Conservation (phyloP, 148 eudicot genomes). For the Vaccinium corymbosum region DNA sequence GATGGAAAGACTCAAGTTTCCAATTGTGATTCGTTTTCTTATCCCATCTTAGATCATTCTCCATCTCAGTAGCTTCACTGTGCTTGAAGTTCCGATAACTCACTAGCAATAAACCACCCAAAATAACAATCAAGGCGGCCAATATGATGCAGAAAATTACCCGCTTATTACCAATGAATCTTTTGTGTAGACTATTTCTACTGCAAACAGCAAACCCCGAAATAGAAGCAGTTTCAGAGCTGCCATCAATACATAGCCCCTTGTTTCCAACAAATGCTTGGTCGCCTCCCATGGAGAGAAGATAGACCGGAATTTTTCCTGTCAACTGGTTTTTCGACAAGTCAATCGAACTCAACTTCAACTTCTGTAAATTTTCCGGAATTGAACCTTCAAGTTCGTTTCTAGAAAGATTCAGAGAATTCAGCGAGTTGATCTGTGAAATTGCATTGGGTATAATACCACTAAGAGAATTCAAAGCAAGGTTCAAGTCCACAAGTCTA, state of each 20-base stretch:
- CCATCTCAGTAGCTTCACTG: slow-evolving; percentile 8
- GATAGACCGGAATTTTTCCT: slow-evolving; percentile 53
- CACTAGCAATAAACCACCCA: slow-evolving; percentile 45
- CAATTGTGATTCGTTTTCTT: slow-evolving; percentile 43
- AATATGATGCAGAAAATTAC: slow-evolving; percentile 42
- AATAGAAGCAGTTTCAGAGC: slow-evolving; percentile 13
- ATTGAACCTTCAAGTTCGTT: slow-evolving; percentile 60
- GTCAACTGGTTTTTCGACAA: slow-evolving; percentile 69
- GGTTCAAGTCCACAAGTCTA: slow-evolving; percentile 66
- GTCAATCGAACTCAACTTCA: slow-evolving; percentile 73
- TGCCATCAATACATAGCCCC: slow-evolving; percentile 51
- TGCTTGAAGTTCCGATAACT: slow-evolving; percentile 55
- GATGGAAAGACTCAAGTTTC: slow-evolving; percentile 74
- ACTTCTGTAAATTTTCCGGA: slow-evolving; percentile 49
- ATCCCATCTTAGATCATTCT: slow-evolving; percentile 31
- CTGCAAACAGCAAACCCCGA: slow-evolving; percentile 38
- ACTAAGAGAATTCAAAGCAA: slow-evolving; percentile 53
- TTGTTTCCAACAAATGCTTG: slow-evolving; percentile 66
- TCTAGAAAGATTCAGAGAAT: slow-evolving; percentile 79
- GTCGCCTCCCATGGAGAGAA: slow-evolving; percentile 54
- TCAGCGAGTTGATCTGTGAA: slow-evolving; percentile 50
- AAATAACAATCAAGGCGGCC: slow-evolving; percentile 34
- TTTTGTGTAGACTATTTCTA: slow-evolving; percentile 21
- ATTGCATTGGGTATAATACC: slow-evolving; percentile 62
- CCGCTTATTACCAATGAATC: slow-evolving; percentile 26